A percentile compares a stretch with the other conserved stretches of the same genome.
phyloP scores from a whole-genome alignment of 805 yeast species.

The Yamadazyma akitaensis region DNA sequence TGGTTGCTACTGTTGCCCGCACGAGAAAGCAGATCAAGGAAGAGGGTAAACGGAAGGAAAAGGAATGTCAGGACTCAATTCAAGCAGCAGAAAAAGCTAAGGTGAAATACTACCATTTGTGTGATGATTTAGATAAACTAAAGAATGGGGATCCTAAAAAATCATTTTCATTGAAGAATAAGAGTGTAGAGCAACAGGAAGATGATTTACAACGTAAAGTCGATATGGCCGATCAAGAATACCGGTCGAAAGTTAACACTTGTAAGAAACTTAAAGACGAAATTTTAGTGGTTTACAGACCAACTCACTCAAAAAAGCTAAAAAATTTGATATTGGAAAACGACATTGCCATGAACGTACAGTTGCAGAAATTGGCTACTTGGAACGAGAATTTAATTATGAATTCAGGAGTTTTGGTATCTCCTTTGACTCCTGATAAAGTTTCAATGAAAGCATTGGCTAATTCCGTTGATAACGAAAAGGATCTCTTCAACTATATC shows the following conservation, averaged over 20 bases:
- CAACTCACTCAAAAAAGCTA: conserved; percentile 65
- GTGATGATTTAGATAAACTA: conserved; percentile 83
- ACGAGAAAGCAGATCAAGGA: conserved; percentile 79
- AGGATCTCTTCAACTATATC: conserved; percentile 71
- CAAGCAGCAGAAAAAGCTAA: conserved; percentile 86
- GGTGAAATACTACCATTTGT: conserved; percentile 63
- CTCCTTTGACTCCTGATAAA: conserved; percentile 61
- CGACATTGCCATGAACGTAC: conserved; percentile 86
- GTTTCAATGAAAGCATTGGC: conserved; percentile 78
- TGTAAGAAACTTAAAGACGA: conserved; percentile 75
- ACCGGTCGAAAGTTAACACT: conserved; percentile 67
- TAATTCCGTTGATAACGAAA: conserved; percentile 75
- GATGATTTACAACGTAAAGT: conserved; percentile 83
- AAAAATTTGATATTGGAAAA: conserved; percentile 78
- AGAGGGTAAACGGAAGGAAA: conserved; percentile 75
- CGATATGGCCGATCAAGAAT: conserved; percentile 81
- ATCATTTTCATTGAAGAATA: conserved; percentile 74
- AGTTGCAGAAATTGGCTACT: conserved; percentile 83
- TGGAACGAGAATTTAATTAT: conserved; percentile 79
- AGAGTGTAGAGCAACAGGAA: conserved; percentile 81
- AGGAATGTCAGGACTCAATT: conserved; percentile 80
- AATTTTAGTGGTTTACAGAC: conserved; percentile 70
- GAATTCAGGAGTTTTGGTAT: conserved; percentile 78
- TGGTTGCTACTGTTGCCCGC: conserved; percentile 66
- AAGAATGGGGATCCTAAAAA: conserved; percentile 82